Base-by-base conservation (phyloP, 108 stramenopile genomes). In the Seminavis robusta region DNA sequence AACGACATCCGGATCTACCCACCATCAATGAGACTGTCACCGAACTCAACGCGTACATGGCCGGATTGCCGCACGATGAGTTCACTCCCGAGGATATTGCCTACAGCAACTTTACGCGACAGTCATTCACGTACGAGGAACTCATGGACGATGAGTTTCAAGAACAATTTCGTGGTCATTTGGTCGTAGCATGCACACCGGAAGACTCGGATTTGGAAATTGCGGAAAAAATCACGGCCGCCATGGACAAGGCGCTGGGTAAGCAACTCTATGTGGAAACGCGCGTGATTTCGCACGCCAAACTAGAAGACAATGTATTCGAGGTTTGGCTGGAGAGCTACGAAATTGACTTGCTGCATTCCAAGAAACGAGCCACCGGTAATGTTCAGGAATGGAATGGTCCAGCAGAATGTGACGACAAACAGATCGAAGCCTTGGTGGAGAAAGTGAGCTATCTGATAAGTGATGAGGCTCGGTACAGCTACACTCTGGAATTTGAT, bases 271-370 rank as follows among this genome's bases (percentile, higher is more conserved):
- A 74, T 60, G 86, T 88, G 15, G 90, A 92, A 61, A 92, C 86
- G 10, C 66, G 86, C n/a, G 83, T 92, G 19, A 43, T 81, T 32
- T 67, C 77, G 2, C 83, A 86, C 39, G 90, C 90, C 24, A 62
- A 71, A 13, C 54, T 54, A 32, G 80, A 84, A 33, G 90, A 88
- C 77, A 80, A 86, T 63, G 80, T 88, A 8, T 92, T 80, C 50
- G 90, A 92, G 44, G 59, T 92, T 28, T 92, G 90, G 90, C 63
- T 92, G 15, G 90, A 92, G 67, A 83, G 81, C 40, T 92, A 80
- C 52, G 86, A 91, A 33, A 79, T 91, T 49, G 86, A 87, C 64
- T 53, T 91, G 26, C 54, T 91, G 21, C 90, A 91, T 52, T 84
- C 83, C 33, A 87, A 78, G 50, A 71, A 78, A 45, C 63, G 86